Conservation (phyloP, 2,329 filamentous ascomycete species). For the Lecanicillium sp. region DNA sequence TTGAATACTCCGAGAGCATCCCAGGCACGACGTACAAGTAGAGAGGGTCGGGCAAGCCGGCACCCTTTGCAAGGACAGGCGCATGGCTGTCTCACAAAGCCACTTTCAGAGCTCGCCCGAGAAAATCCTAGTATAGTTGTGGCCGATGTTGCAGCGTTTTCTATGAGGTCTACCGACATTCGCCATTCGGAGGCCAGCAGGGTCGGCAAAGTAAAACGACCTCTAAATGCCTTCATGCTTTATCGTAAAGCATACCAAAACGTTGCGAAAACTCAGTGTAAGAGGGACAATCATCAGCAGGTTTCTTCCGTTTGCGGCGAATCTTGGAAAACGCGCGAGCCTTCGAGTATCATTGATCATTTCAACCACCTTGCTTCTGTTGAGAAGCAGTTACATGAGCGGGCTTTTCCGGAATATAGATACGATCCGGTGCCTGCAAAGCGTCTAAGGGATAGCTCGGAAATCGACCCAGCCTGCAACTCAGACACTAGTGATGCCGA, state of each 20-base stretch:
- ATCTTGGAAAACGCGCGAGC: constrained; percentile 72
- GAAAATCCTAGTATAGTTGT: constrained; percentile 54
- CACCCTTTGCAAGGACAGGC: no score
- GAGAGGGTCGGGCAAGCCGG: no score
- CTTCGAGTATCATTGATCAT: constrained; percentile 59
- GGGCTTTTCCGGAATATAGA: constrained; percentile 85
- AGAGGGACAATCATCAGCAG: constrained; percentile 86
- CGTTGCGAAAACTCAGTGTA: constrained; percentile 70
- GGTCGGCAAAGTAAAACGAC: constrained; percentile 73
- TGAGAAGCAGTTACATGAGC: constrained; percentile 76
- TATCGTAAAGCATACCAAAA: constrained; percentile 92
- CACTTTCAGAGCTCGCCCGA: constrained; percentile 63
- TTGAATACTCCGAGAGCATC: no score
- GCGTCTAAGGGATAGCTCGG: constrained; percentile 46
- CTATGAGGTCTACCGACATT: constrained; percentile 59
- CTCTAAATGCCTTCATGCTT: constrained; percentile 98
- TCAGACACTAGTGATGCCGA: constrained; percentile 34
- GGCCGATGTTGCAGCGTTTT: constrained; percentile 72
- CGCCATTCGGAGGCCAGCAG: constrained; percentile 59
- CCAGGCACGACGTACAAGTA: constrained; percentile 2
- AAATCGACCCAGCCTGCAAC: constrained; percentile 23
- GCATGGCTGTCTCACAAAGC: constrained; percentile 26
- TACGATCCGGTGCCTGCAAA: constrained; percentile 56
- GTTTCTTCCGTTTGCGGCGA: constrained; percentile 81
- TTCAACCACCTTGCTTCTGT: constrained; percentile 73